Base-by-base conservation (phyloP, 257 asterid genomes). In the Jaltomata sinuosa region DNA sequence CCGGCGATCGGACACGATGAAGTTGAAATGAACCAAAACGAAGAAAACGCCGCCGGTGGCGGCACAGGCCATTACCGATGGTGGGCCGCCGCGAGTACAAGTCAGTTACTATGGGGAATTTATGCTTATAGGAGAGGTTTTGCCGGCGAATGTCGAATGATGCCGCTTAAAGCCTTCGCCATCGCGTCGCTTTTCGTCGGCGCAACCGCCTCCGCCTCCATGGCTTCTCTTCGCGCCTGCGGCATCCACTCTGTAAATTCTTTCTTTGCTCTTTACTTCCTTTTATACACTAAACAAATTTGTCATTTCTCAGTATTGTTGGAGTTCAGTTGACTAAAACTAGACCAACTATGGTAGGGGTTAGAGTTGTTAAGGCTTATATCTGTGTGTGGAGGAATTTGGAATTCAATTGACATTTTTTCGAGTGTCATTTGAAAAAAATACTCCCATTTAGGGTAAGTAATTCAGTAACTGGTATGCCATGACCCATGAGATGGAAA, bases 91-190 rank as follows among this genome's bases (percentile, higher is more conserved):
- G 93, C 95, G 27, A 87, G 96, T 84, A 54, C 92, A 14, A 93
- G 88, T 34, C 98, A 95, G 82, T 89, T 94, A 19, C 88, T 91
- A 31, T 93, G 91, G 93, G 98, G 91, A 1, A 80, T 89, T 81
- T 87, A 87, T 72, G 42, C 87, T 11, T 77, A 61, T 81, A 86
- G 87, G 67, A 92, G 45, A 89, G 97, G 97, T 16, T 84, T 71
- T 85, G 80, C 92, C 84, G 95, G 94, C 54, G 91, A 89, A 76
- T 89, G 90, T 22, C 79, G 47, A 80, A 49, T 91, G 78, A 94
- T 95, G 98, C 98, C 98, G 57, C 45, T 94, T 27, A 94, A 91
- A 89, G 98, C 98, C 80, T 93, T 94, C 89, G 89, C 90, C 68
- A 95, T 94, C 52, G 94, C 96, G 25, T 90, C 97, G n/a, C 94